These are phyloP conservation scores for Xylariaceae sp. DNA, from an alignment of 2,329 filamentous ascomycete species.

Conservation along the genomic window DNA sequence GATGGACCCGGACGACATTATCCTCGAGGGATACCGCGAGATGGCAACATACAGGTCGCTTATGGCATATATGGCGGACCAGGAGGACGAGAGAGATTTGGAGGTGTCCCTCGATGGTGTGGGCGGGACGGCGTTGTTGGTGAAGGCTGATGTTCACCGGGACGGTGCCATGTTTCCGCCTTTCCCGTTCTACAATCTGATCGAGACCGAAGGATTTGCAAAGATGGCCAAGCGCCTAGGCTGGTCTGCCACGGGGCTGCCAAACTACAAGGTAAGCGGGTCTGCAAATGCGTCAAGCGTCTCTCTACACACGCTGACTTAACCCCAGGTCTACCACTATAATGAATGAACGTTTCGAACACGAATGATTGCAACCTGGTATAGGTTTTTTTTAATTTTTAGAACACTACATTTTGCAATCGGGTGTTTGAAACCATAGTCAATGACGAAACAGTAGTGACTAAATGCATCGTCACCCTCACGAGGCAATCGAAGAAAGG, in stretches of 20 bases:
- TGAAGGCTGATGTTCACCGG: constrained; percentile 95
- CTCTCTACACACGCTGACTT: constrained; percentile 20
- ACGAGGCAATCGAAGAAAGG: neutral
- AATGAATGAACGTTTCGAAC: constrained; percentile 68
- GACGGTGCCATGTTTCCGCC: constrained; percentile 99
- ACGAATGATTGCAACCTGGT: constrained; percentile 25
- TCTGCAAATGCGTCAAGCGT: neutral
- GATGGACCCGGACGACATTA: constrained; percentile 90
- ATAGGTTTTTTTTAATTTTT: constrained; percentile 31
- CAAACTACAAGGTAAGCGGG: constrained; percentile 89
- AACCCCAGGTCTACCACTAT: constrained; percentile 79
- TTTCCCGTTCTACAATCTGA: constrained; percentile 94
- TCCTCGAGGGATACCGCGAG: constrained; percentile 91
- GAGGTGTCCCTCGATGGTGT: constrained; percentile 88
- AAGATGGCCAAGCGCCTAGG: constrained; percentile 93
- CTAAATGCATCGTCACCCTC: neutral
- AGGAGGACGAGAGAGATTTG: constrained; percentile 61
- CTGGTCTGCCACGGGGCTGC: constrained; percentile 85
- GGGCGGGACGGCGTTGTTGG: constrained; percentile 87
- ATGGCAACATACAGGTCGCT: constrained; percentile 90
- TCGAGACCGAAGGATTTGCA: constrained; percentile 97
- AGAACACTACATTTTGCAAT: constrained; percentile 27
- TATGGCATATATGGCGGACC: constrained; percentile 81
- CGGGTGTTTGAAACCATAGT: neutral
- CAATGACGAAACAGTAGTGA: neutral